phyloP scores from a whole-genome alignment of 78 protist genomes.

The Polysphondylium violaceum region DNA sequence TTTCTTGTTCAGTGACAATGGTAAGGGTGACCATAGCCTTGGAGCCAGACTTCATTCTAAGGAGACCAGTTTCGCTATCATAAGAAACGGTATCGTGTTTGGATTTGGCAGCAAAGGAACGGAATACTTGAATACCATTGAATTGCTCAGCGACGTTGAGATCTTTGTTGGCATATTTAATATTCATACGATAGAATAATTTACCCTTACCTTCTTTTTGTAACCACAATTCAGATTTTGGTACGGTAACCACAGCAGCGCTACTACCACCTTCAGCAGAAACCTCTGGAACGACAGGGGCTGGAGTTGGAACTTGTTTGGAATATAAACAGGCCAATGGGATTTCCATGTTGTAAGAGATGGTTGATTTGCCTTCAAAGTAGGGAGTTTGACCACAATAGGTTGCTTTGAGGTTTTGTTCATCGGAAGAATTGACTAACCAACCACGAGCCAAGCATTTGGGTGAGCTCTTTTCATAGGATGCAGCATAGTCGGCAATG shows the following conservation, averaged over 20 bases:
- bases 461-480: constrained; percentile 30
- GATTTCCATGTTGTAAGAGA: constrained; percentile 45
- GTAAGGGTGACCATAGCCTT: constrained; percentile 11
- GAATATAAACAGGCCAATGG: constrained; percentile 47
- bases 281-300: background rate
- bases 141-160: background rate
- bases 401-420: background rate
- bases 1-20: constrained; percentile 16
- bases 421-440: constrained; percentile 29
- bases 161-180: constrained; percentile 40
- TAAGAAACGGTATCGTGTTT: constrained; percentile 8
- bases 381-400: constrained; percentile 74
- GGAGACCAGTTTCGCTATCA: background rate
- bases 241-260: background rate
- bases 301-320: background rate
- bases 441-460: constrained; percentile 61
- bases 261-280: background rate
- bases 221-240: constrained; percentile 66
- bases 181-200: constrained; percentile 60
- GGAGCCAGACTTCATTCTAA: constrained; percentile 29
- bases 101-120: constrained; percentile 17
- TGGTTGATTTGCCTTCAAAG: constrained; percentile 75
- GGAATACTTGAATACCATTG: constrained; percentile 38
- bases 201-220: constrained; percentile 78
- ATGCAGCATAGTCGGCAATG: constrained; percentile 11